A percentile compares a stretch with the other conserved stretches of the same genome.
These are phyloP conservation scores for Phytophthora fragariaefolia DNA, from an alignment of 352 stramenopile species.

Conservation along the genomic window DNA sequence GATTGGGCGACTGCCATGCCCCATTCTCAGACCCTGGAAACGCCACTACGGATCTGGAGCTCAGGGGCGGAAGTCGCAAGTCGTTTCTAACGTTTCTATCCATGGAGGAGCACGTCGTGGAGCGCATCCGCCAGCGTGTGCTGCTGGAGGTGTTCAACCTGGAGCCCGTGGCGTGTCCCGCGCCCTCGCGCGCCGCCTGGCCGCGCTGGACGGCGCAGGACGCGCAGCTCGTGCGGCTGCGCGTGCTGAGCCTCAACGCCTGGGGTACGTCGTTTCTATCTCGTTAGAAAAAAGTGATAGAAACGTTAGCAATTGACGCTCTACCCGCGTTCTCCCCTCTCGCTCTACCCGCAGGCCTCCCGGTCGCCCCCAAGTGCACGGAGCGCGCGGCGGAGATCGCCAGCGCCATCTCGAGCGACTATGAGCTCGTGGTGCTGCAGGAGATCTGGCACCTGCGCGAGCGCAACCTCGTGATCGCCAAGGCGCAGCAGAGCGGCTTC, in stretches of 20 bases:
- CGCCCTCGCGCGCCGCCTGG: slow-evolving; percentile 44
- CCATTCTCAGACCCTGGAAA: not conserved
- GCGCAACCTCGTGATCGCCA: slow-evolving; percentile 72
- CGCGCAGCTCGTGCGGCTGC: slow-evolving; percentile 44
- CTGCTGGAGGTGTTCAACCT: slow-evolving; percentile 64
- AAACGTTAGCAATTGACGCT: slow-evolving; percentile 11
- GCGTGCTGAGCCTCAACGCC: slow-evolving; percentile 78
- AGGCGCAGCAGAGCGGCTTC: slow-evolving; percentile 64
- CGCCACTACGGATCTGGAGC: not conserved
- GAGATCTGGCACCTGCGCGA: slow-evolving; percentile 87
- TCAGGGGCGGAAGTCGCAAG: not conserved
- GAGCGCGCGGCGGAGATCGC: slow-evolving; percentile 74
- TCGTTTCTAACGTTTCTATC: slow-evolving; percentile 16
- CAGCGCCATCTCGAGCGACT: slow-evolving; percentile 66
- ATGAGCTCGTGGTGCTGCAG: slow-evolving; percentile 84
- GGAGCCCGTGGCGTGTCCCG: slow-evolving; percentile 55
- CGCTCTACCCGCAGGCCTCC: slow-evolving; percentile 50
- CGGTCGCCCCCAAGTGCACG: slow-evolving; percentile 69
- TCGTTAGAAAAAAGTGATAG: slow-evolving; percentile 11
- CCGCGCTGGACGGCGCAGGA: slow-evolving; percentile 35
- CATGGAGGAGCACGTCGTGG: slow-evolving; percentile 35
- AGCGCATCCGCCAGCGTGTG: slow-evolving; percentile 59
- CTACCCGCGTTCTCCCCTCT: slow-evolving; percentile 3
- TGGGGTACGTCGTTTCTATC: slow-evolving; percentile 56
- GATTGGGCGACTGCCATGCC: not conserved